Evolutionary conservation across 768 basidiomycete species (phyloP), one percentile per base, ranked within the genome.

Genomic region (Leucosporidium yakuticum): DNA sequence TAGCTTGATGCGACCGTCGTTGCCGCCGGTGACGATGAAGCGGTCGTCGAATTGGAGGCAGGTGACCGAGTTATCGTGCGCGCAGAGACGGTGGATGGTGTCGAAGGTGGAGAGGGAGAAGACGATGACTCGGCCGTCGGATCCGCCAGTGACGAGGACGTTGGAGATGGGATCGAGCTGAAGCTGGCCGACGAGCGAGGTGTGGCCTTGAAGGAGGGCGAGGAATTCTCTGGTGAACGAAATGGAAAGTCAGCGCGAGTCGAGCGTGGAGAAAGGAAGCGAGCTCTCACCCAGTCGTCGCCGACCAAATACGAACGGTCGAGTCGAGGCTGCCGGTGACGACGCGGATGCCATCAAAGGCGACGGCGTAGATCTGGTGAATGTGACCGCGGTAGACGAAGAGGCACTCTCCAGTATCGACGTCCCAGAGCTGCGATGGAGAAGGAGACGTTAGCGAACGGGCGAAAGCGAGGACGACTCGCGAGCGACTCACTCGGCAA

Each of bases 261-360:
- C 8, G 49, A 25, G 51, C 29, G 11, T 17, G 56, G 25, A 39
- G 58, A 32, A 54, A 34, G 20, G 25, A 79, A 15, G 39, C 39
- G 14, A 9, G 39, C 39, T n/a, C 86, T 72, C 76, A 93, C 91
- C 94, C 94, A 50, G 88, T 87, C 15, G 83, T 80, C 0, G 90
- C 88, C 70, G 88, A 86, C 95, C 95, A 98, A 0, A 97, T 84
- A 5, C 93, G 82, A 5, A 96, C 89, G 1, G 88, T 91, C n/a
- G 91, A 93, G 74, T 97, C 94, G 70, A 95, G 80, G n/a, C 88
- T 88, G 7, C 92, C 94, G 9, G 90, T 90, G 2, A 87, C 90
- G 60, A 94, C 84, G 19, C 85, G 81, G 23, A 85, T 79, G 0
- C 94, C 93, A 74, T 95, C 91, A 71, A 92, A 94, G 15, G 91